Evolutionary conservation across 306 rosid species (phyloP), one percentile per base, ranked within the genome.

Genomic region (Myrica gale): DNA sequence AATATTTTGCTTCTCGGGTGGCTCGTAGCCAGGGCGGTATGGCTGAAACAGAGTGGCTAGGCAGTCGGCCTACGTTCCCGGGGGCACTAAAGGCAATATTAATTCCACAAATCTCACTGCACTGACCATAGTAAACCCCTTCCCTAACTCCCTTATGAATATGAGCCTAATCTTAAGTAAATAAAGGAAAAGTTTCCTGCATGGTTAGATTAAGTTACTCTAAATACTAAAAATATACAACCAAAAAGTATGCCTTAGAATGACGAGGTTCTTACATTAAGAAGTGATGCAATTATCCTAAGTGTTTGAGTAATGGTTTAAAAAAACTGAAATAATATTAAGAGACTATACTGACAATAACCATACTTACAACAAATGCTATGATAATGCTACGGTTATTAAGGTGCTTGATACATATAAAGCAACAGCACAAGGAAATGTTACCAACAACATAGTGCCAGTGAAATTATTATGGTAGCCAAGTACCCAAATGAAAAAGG

Each of bases 1-100:
- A 67, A 67, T 67, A 67, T 13, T 50, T 67, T 67, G 50, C 71
- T 67, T 67, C 71, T 67, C 12, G 10, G 51, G 26, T 67, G 50
- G 71, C 52, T 67, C 52, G 52, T 50, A 67, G 21, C 71, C 11
- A 0, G 71, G 51, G 47, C 43, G 71, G 71, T 67, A 26, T 17
- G 21, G 71, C 45, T 42, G 4, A 42, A 32, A 3, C 37, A 32
- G 37, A 32, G 50, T 41, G 8, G 69, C 56, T 51, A 4, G 15
- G 55, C 4, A 51, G 58, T 53, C 5, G 10, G 37, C 37, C 37
- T 32, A 32, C n/a, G 58, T n/a, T 54, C n/a, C 9, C 9, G 9
- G 58, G 26, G 3, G 23, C 60, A 54, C 9, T 54, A n/a, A 54
- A 5, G 23, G 26, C 23, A 54, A 16, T 1, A 54, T 6, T 54